Conservation (phyloP, 1,139 yeast species). For the Debaryomyces robertsiae region DNA sequence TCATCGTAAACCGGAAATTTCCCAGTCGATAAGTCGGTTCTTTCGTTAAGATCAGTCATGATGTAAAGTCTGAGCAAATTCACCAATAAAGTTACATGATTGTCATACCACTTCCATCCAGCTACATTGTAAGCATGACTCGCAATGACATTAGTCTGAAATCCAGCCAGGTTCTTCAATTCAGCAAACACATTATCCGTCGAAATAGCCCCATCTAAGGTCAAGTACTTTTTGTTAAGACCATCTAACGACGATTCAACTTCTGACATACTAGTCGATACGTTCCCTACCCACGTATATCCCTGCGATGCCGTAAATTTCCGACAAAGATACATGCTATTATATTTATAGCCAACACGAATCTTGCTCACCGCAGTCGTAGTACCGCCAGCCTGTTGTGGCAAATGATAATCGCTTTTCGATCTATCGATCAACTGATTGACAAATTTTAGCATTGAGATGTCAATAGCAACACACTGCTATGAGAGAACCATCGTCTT, state of each 20-base stretch:
- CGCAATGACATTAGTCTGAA: constrained; percentile 2
- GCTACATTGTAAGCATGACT: constrained; percentile 2
- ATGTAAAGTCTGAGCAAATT: constrained; percentile 1
- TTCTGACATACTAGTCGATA: constrained; percentile 2
- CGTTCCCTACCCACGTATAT: constrained; percentile 3
- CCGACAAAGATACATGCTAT: not conserved
- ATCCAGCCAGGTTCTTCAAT: constrained; percentile 4
- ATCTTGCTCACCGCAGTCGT: not conserved
- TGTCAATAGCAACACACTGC: too few species aligned
- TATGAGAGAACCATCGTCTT: too few species aligned
- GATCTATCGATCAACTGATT: constrained; percentile 1
- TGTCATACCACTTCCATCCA: constrained; percentile 2
- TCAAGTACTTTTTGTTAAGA: constrained; percentile 3
- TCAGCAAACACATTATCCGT: constrained; percentile 1
- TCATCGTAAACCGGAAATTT: constrained; percentile 7
- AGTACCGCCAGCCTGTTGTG: constrained; percentile 5
- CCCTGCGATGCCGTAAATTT: constrained; percentile 1
- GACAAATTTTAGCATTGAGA: constrained; percentile 4
- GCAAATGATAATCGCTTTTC: not conserved
- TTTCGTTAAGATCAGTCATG: constrained; percentile 2
- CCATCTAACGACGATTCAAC: constrained; percentile 5
- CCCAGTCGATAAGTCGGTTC: not conserved
- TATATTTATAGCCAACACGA: constrained; percentile 3
- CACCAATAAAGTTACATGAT: not conserved
- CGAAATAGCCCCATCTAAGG: constrained; percentile 1